Evolutionary conservation across 2,329 filamentous ascomycete genomes (phyloP).

Genomic region (Paramyrothecium sp.): DNA sequence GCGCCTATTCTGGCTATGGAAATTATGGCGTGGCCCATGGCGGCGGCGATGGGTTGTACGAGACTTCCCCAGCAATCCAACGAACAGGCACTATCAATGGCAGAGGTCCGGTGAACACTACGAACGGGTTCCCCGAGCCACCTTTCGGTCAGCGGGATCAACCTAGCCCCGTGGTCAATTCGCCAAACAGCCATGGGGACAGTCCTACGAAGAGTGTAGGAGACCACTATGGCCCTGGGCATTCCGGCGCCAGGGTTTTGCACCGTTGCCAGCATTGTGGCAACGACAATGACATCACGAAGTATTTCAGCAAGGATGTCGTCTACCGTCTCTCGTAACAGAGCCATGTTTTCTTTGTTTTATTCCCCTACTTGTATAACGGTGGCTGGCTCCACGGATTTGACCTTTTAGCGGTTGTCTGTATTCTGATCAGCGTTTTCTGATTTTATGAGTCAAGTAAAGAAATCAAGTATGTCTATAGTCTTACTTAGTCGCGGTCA

Average conservation of each 20-base stretch:
- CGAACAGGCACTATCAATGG: background rate
- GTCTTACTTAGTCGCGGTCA: no score
- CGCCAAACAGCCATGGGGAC: background rate
- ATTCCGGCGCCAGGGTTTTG: background rate
- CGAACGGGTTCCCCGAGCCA: background rate
- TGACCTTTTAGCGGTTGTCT: no score
- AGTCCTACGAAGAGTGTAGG: background rate
- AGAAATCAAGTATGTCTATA: no score
- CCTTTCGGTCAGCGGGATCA: background rate
- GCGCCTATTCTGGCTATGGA: background rate
- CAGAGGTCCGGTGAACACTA: background rate
- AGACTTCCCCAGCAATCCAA: background rate
- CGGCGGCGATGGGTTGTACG: background rate
- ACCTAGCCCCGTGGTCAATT: background rate
- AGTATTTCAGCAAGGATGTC: slow-evolving; percentile 1
- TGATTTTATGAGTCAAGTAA: no score
- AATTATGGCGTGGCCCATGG: background rate
- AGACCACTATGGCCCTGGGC: background rate
- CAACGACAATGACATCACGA: slow-evolving; percentile 2
- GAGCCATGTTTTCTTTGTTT: background rate
- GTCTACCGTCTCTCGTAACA: background rate
- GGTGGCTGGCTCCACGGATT: no score
- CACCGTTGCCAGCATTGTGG: slow-evolving; percentile 1
- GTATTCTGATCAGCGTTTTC: no score
- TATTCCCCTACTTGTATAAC: background rate